Conservation (phyloP, 441 rosid species). For the Mallotus repandus region DNA sequence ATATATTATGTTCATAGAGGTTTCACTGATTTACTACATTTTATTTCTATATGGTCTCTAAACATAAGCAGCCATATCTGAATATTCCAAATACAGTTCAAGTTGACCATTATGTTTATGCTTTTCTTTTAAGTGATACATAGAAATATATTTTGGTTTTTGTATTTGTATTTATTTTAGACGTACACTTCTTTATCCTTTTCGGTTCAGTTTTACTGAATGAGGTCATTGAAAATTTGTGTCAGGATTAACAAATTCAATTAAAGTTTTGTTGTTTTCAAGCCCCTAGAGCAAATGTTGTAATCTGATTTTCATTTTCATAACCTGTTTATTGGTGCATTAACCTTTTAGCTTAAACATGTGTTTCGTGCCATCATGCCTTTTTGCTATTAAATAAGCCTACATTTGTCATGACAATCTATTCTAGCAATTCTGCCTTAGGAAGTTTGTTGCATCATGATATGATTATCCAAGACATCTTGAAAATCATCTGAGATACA, state of each 20-base stretch:
- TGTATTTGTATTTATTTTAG: background rate
- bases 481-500: background rate
- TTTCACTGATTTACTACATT: background rate
- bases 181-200: background rate
- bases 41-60: background rate
- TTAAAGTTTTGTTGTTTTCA: background rate
- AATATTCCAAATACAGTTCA: background rate
- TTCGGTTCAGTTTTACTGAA: background rate
- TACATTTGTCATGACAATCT: background rate
- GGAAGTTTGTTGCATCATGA: background rate
- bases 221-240: background rate
- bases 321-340: background rate
- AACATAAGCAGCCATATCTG: background rate
- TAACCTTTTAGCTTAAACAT: background rate
- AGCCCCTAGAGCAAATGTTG: background rate
- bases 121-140: background rate
- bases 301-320: background rate
- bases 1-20: background rate
- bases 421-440: background rate
- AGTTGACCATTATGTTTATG: conserved; percentile 4
- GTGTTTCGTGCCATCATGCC: background rate
- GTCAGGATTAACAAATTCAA: background rate
- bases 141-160: background rate
- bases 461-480: background rate
- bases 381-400: background rate